Evolutionary conservation across 2,329 filamentous ascomycete genomes (phyloP).

Genomic region (Cladophialophora yegresii): DNA sequence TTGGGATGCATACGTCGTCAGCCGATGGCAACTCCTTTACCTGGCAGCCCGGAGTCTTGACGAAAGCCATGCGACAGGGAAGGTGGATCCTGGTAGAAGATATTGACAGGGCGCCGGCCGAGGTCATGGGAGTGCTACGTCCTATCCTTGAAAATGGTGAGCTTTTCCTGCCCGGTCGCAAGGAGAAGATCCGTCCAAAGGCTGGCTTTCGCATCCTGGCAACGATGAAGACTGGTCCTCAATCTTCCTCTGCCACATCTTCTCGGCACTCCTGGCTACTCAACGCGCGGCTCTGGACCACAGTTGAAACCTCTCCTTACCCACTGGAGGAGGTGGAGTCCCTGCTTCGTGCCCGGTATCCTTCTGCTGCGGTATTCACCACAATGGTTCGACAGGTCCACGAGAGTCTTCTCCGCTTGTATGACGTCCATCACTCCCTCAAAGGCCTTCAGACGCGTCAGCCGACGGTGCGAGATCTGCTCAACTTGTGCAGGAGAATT

Average conservation of each 20-base stretch:
- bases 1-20: conserved; percentile 91
- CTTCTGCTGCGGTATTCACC: conserved; percentile 63
- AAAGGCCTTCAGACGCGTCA: conserved; percentile 52
- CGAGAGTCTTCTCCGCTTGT: conserved; percentile 46
- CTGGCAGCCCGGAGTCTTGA: conserved; percentile 90
- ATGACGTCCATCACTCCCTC: conserved; percentile 28
- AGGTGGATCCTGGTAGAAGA: conserved; percentile 98
- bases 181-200: conserved; percentile 79
- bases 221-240: conserved; percentile 72
- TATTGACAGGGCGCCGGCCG: conserved; percentile 88
- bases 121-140: conserved; percentile 89
- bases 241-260: conserved; percentile 69
- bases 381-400: conserved; percentile 61
- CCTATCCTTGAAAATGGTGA: conserved; percentile 92
- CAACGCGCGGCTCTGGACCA: conserved; percentile 72
- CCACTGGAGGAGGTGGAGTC: conserved; percentile 69
- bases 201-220: conserved; percentile 88
- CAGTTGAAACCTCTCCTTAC: conserved; percentile 68
- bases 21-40: conserved; percentile 83
- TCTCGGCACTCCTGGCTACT: conserved; percentile 48
- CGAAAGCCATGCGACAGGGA: conserved; percentile 89
- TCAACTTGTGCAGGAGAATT: conserved; percentile 87
- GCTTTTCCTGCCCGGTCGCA: conserved; percentile 82
- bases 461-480: conserved; percentile 72
- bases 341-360: conserved; percentile 71